Conservation (phyloP, 306 rosid species). For the Prunus fruticosa region DNA sequence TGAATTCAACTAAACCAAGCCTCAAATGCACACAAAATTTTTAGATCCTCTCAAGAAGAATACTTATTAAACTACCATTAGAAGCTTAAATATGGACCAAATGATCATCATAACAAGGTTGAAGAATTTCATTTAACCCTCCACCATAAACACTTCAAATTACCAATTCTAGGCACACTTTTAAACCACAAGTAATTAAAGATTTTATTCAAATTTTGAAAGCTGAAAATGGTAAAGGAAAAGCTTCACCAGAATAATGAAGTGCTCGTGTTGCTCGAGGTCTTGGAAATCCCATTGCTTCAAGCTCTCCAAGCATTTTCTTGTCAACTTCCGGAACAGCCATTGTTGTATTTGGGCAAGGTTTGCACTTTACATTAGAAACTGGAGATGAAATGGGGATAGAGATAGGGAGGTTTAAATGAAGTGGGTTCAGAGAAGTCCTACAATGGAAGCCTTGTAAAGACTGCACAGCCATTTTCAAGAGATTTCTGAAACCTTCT, state of each 20-base stretch:
- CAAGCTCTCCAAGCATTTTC: slow-evolving; percentile 48
- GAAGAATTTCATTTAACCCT: not conserved
- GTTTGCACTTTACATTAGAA: not conserved
- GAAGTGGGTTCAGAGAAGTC: not conserved
- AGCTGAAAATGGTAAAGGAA: not conserved
- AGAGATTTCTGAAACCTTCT: slow-evolving; percentile 19
- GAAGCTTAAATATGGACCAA: not conserved
- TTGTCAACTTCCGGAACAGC: slow-evolving; percentile 62
- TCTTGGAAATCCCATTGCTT: slow-evolving; percentile 60
- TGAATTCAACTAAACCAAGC: not conserved
- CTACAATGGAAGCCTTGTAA: slow-evolving; percentile 23
- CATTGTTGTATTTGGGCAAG: slow-evolving; percentile 34
- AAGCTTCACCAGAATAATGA: slow-evolving; percentile 56
- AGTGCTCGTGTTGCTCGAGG: slow-evolving; percentile 59
- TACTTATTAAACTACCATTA: not conserved
- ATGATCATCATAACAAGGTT: not conserved
- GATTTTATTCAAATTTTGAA: not conserved
- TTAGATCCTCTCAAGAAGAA: not conserved
- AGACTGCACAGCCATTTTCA: slow-evolving; percentile 16
- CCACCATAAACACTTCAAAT: not conserved
- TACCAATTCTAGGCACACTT: not conserved
- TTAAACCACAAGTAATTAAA: not conserved
- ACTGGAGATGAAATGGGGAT: not conserved
- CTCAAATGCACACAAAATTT: not conserved
- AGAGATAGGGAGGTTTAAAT: not conserved